Base-by-base conservation (phyloP, 192 early-diverging fungal species). In the Ambispora gerdemannii region DNA sequence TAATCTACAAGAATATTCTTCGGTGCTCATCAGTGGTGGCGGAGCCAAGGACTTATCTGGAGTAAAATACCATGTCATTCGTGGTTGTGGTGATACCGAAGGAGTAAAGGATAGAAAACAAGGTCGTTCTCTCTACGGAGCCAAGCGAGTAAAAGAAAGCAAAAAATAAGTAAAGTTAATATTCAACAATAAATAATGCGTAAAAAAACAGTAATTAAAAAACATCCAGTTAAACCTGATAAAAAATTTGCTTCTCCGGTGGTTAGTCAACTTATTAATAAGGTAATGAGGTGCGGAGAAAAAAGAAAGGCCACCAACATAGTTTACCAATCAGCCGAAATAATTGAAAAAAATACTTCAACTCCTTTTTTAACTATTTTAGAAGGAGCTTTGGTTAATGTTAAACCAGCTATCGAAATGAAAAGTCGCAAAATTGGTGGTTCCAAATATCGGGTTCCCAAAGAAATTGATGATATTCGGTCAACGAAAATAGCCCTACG, bases 151-250 rank as follows among this genome's bases (percentile, higher is more conserved):
- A n/a, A n/a, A n/a, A n/a, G n/a, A n/a, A n/a, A n/a, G n/a, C n/a
- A n/a, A n/a, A n/a, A n/a, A n/a, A n/a, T n/a, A n/a, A n/a, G n/a
- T n/a, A n/a, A n/a, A n/a, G n/a, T n/a, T n/a, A n/a, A 47, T 24
- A 58, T 58, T 24, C 27, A 25, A 58, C 19, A 25, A 58, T n/a
- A 58, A 58, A 58, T 58, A 58, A 58, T 58, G 55, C 55, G 55
- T 4, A 58, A 58, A 58, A 58, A 58, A 58, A 58, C 11, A n/a
- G 22, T 58, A 11, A 58, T 58, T 3, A 58, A 58, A 58, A 58
- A 28, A 25, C 55, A 58, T 58, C 22, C 27, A 11, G 27, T n/a
- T 11, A 58, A 11, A 11, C 55, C 55, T 8, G 55, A 58, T 3
- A 17, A n/a, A 11, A 58, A 58, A 4, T 58, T n/a, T 58, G 11